phyloP scores from a whole-genome alignment of 805 yeast species.

The Pichia paraexigua region DNA sequence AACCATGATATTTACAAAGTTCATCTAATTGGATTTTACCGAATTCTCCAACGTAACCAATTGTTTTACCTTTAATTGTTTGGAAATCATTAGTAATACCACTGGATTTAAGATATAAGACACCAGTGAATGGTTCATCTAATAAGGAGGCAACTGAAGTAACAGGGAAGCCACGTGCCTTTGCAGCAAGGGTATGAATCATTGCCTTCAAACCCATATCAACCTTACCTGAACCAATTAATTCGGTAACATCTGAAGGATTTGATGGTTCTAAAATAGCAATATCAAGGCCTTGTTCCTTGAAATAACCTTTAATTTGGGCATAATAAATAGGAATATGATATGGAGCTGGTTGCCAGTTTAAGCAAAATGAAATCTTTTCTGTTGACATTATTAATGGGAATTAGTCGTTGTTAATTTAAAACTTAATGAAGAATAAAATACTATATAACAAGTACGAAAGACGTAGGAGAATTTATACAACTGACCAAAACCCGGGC shows the following conservation, averaged over 20 bases:
- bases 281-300: slow-evolving; percentile 41
- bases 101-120: slow-evolving; percentile 40
- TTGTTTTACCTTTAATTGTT: slow-evolving; percentile 43
- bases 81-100: slow-evolving; percentile 45
- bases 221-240: slow-evolving; percentile 48
- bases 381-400: slow-evolving; percentile 27
- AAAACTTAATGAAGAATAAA: background rate
- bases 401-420: background rate
- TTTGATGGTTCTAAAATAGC: slow-evolving; percentile 49
- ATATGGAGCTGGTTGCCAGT: slow-evolving; percentile 51
- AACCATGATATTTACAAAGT: slow-evolving; percentile 46
- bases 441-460: too few species aligned
- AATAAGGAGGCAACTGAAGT: slow-evolving; percentile 47
- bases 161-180: slow-evolving; percentile 50
- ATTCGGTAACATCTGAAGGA: slow-evolving; percentile 51
- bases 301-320: slow-evolving; percentile 41
- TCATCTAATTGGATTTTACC: slow-evolving; percentile 54
- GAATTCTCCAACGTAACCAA: slow-evolving; percentile 53
- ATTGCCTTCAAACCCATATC: slow-evolving; percentile 55
- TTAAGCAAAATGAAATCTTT: slow-evolving; percentile 43
- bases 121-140: slow-evolving; percentile 53
- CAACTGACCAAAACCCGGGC: too few species aligned
- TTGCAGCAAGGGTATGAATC: slow-evolving; percentile 54
- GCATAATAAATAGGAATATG: slow-evolving; percentile 47
- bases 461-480: too few species aligned